Conservation (phyloP, 345 rosid genomes). For the Erucastrum elatum region DNA sequence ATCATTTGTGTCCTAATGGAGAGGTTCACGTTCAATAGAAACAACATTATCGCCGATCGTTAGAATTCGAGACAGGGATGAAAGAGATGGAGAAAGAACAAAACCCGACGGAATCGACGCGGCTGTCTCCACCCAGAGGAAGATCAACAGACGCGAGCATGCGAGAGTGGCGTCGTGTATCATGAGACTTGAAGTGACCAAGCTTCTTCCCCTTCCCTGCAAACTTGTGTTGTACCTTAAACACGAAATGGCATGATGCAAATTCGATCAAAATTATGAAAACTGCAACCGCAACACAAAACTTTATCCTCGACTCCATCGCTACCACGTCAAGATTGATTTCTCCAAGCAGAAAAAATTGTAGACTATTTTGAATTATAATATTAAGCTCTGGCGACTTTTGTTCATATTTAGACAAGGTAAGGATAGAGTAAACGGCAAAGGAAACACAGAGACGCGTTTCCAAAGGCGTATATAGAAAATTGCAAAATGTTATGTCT, state of each 20-base stretch:
- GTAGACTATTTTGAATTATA: not conserved
- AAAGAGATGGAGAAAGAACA: slow-evolving; percentile 22
- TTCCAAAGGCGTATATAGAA: slow-evolving; percentile 28
- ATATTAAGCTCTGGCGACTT: not conserved
- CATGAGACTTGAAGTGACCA: slow-evolving; percentile 60
- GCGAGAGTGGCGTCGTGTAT: slow-evolving; percentile 66
- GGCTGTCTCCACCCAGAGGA: slow-evolving; percentile 82
- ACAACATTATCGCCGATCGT: not conserved
- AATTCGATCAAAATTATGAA: slow-evolving; percentile 37
- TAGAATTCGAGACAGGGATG: not conserved
- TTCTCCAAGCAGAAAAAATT: not conserved
- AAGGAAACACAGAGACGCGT: slow-evolving; percentile 22
- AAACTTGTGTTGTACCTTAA: slow-evolving; percentile 67
- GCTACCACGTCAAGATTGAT: not conserved
- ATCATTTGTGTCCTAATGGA: not conserved
- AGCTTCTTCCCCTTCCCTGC: slow-evolving; percentile 49
- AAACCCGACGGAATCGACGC: slow-evolving; percentile 68
- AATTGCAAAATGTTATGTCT: slow-evolving; percentile 25
- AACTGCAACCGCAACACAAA: slow-evolving; percentile 30
- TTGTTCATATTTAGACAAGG: slow-evolving; percentile 17
- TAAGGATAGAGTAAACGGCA: not conserved
- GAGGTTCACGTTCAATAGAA: not conserved
- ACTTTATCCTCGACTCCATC: slow-evolving; percentile 45
- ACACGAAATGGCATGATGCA: slow-evolving; percentile 47
- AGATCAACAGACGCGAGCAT: slow-evolving; percentile 62